Evolutionary conservation across 257 asterid genomes (phyloP).

Genomic region (Scutellaria galericulata): DNA sequence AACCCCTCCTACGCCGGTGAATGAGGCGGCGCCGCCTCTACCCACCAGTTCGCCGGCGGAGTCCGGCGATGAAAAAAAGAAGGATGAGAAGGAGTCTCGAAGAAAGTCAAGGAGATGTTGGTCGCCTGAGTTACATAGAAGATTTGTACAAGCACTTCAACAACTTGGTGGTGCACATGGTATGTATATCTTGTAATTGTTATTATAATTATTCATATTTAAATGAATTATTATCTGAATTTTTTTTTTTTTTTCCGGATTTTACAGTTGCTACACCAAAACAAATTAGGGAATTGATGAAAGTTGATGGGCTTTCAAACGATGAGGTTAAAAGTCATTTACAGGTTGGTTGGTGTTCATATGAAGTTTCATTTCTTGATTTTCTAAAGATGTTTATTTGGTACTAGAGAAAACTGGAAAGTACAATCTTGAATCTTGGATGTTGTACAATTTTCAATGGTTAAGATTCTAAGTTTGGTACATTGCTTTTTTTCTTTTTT

Average conservation of each 20-base stretch:
- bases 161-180: slow-evolving; percentile 76
- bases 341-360: slow-evolving; percentile 53
- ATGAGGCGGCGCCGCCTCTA: slow-evolving; percentile 31
- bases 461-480: slow-evolving; percentile 1
- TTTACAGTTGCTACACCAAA: slow-evolving; percentile 64
- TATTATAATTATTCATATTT: background rate
- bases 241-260: background rate
- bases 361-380: background rate
- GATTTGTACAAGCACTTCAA: slow-evolving; percentile 69
- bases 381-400: background rate
- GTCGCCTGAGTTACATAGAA: slow-evolving; percentile 66
- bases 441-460: slow-evolving; percentile 21
- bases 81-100: slow-evolving; percentile 48
- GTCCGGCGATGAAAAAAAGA: slow-evolving; percentile 44
- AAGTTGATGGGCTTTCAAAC: slow-evolving; percentile 77
- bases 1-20: background rate
- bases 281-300: slow-evolving; percentile 73
- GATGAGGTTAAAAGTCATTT: slow-evolving; percentile 79
- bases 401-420: background rate
- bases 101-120: slow-evolving; percentile 70
- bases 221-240: too few species aligned
- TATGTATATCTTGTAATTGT: background rate
- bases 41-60: slow-evolving; percentile 53
- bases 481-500: background rate
- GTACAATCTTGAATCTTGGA: slow-evolving; percentile 22